Evolutionary conservation across 257 asterid genomes (phyloP), one percentile per base, ranked within the genome.

Genomic region (Ehretia macrophylla): DNA sequence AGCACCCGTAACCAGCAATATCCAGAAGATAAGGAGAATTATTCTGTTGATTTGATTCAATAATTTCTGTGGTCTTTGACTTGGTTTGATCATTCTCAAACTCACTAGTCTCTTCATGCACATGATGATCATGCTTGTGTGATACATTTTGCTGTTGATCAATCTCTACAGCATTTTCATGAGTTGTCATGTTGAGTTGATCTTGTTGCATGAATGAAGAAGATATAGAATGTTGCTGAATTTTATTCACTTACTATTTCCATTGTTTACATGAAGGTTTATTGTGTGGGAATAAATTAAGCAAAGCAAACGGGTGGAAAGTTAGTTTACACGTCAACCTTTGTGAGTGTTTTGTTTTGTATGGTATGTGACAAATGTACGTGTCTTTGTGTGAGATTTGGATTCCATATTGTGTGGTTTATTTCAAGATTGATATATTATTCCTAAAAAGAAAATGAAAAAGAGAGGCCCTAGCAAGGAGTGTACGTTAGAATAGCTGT

Each of bases 311-410:
- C 62, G 82, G 72, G 76, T 81, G 92, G 90, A 74, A 68, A 21
- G 44, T 62, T 60, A 10, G 82, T 55, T 68, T 82, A 63, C 87
- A 87, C 88, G 88, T 80, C 85, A 51, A 49, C 39, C 8, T 27
- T n/a, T 50, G 67, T 51, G 72, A 19, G 68, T 35, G 17, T 14
- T 4, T 17, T 59, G 10, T 39, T 68, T 64, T 77, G 76, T 73
- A 83, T 84, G 95, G 97, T 72, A 70, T 21, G 72, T 32, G 82
- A 73, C 82, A 77, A 68, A 20, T 70, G 72, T 77, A 86, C 91
- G 87, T 82, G 88, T 72, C 77, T 56, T 66, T 6, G n/a, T 60
- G 20, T 37, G 66, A 49, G 55, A 55, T 42, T 42, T 51, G 8
- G 59, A 67, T 65, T 63, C 81, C 55, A 44, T 58, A 48, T 75